Percentiles rank a stretch among this genome's conserved stretches.
Evolutionary conservation across 1,139 yeast species (phyloP).

Genomic region (Sugiyamaella sp.): DNA sequence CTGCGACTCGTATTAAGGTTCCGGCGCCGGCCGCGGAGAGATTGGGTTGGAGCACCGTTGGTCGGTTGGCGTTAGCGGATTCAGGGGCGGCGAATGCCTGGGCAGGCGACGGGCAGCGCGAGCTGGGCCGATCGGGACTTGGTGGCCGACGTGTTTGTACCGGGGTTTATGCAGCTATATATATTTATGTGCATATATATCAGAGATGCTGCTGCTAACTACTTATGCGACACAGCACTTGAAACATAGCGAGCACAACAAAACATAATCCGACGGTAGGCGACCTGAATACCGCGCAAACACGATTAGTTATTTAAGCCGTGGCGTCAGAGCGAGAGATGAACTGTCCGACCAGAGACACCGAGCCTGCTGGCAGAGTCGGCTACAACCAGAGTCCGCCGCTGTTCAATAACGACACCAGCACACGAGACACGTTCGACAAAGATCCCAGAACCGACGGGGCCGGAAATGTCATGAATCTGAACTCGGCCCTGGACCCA

Average conservation of each 20-base stretch:
- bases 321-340: conserved; percentile 22
- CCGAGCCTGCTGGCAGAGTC: conserved; percentile 33
- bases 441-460: conserved; percentile 20
- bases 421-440: conserved; percentile 28
- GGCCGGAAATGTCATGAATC: conserved; percentile 2
- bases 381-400: conserved; percentile 31
- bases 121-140: too few relatives aligned
- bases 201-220: too few relatives aligned
- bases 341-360: conserved; percentile 41
- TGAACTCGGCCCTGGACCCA: background rate
- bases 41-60: too few relatives aligned
- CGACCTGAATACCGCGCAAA: background rate
- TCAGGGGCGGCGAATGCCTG: too few relatives aligned
- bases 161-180: too few relatives aligned
- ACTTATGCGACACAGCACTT: too few relatives aligned
- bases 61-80: too few relatives aligned
- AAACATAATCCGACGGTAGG: background rate
- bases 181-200: too few relatives aligned
- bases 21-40: too few relatives aligned
- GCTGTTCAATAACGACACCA: conserved; percentile 26
- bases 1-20: too few relatives aligned
- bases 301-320: background rate
- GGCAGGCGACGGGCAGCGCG: too few relatives aligned
- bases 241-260: background rate
- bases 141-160: too few relatives aligned